Base-by-base conservation (phyloP, 371 early-diverging fungal species). In the Syncephalastrum sp. region DNA sequence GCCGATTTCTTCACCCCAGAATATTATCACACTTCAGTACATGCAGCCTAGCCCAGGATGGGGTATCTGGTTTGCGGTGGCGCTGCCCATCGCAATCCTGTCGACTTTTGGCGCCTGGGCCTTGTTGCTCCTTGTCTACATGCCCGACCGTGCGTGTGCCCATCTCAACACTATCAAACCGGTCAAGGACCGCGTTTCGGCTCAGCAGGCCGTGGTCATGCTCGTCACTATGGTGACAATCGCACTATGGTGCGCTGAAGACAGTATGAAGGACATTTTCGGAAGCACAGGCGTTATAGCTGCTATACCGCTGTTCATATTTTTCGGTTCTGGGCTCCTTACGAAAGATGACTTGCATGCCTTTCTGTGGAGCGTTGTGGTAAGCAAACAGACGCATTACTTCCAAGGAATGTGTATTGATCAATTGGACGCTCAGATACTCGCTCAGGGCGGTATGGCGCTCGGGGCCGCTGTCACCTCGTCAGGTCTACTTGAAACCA, bases 401-500 rank as follows among this genome's bases (percentile, higher is more conserved):
- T 96, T 19, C 97, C 96, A 53, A 88, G 89, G 49, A 93, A 94
- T 0, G 96, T 96, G 1, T n/a, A 87, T 91, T 45, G 16, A 23
- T 23, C 47, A 21, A 16, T 86, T 87, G 3, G 87, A 89, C 15
- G 95, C 96, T 0, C 72, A 56, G 16, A 86, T 95, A 59, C 83
- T 96, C n/a, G 97, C 97, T 12, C 92, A 94, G 91, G 97, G 96
- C 27, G 97, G 97, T 43, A 89, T 90, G 59, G 91, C 93, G 5
- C 82, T 96, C 19, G 97, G 97, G 69, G 72, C 42, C 75, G 76
- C 67, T 17, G 60, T 60, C 15, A 47, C 52, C 12, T 48, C 48
- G 2, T 60, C 60, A 3, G 60, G 60, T 15, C 16, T 98, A 21
- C 57, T 98, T 44, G 75, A 83, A 50, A 82, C 81, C 61, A 89